Percentiles rank a stretch among this genome's conserved stretches.
These are phyloP conservation scores for Yamadazyma blattariae DNA, from an alignment of 1,139 yeast species.

Conservation along the genomic window DNA sequence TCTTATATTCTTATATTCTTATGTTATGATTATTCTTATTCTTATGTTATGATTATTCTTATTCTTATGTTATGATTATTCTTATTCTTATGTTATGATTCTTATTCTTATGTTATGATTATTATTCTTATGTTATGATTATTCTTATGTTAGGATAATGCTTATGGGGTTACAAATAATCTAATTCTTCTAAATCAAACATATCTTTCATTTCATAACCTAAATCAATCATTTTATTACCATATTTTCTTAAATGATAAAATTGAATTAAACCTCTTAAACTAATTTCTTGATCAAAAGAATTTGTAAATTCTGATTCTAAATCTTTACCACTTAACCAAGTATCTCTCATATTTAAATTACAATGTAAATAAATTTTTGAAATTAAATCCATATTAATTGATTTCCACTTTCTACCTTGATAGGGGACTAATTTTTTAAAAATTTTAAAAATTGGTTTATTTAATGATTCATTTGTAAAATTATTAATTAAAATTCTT, in stretches of 20 bases:
- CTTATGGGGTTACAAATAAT: constrained; percentile 9
- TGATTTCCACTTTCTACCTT: constrained; percentile 92
- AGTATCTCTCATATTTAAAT: constrained; percentile 70
- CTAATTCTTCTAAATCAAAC: constrained; percentile 13
- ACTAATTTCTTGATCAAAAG: constrained; percentile 85
- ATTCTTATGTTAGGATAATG: no score
- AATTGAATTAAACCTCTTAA: constrained; percentile 76
- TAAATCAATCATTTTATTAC: constrained; percentile 47
- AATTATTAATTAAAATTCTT: constrained; percentile 40
- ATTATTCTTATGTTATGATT: no score
- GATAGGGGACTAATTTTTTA: constrained; percentile 82
- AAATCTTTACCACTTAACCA: constrained; percentile 90
- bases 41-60: no score
- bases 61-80: no score
- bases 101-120: no score
- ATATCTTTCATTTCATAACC: constrained; percentile 44
- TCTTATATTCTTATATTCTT: no score
- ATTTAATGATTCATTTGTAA: constrained; percentile 64
- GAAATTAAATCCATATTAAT: constrained; percentile 93
- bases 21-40: no score
- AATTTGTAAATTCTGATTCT: constrained; percentile 70
- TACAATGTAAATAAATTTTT: constrained; percentile 74
- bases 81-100: no score
- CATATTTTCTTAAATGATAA: constrained; percentile 65
- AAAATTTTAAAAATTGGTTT: constrained; percentile 68